phyloP scores from a whole-genome alignment of 768 basidiomycete species.

The Lyophyllum semitale region DNA sequence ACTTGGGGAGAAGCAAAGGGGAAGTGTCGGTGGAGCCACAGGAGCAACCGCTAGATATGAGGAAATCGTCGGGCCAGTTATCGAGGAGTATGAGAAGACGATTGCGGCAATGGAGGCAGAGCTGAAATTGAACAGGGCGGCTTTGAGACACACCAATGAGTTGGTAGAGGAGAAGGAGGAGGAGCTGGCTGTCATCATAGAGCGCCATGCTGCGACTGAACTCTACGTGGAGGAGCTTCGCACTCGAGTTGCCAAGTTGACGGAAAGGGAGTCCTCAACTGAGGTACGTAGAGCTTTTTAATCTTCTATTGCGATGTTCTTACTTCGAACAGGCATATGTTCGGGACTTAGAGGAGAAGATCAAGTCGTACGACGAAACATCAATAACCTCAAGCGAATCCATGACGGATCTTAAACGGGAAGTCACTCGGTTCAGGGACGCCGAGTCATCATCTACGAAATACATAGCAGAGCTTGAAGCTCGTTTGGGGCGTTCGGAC shows the following conservation, averaged over 20 bases:
- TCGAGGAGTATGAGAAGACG: constrained; percentile 98
- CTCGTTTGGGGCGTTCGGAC: constrained; percentile 74
- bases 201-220: constrained; percentile 77
- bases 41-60: constrained; percentile 80
- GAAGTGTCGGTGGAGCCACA: constrained; percentile 57
- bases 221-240: constrained; percentile 88
- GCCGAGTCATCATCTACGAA: constrained; percentile 67
- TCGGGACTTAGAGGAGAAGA: constrained; percentile 89
- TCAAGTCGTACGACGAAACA: constrained; percentile 83
- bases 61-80: constrained; percentile 95
- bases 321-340: constrained; percentile 73
- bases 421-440: constrained; percentile 78
- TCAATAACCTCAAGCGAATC: constrained; percentile 76
- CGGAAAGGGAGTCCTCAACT: constrained; percentile 87
- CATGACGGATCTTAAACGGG: constrained; percentile 80
- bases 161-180: constrained; percentile 91
- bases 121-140: constrained; percentile 82
- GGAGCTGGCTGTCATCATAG: constrained; percentile 63
- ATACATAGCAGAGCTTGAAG: constrained; percentile 88
- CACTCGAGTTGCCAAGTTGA: constrained; percentile 74
- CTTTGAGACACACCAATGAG: constrained; percentile 88
- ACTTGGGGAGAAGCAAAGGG: constrained; percentile 72
- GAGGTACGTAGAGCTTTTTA: constrained; percentile 58
- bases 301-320: constrained; percentile 14
- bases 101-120: constrained; percentile 94